Percentiles rank a stretch among this genome's conserved stretches.
Conservation (phyloP, 805 yeast species). For the Lachancea fermentati region DNA sequence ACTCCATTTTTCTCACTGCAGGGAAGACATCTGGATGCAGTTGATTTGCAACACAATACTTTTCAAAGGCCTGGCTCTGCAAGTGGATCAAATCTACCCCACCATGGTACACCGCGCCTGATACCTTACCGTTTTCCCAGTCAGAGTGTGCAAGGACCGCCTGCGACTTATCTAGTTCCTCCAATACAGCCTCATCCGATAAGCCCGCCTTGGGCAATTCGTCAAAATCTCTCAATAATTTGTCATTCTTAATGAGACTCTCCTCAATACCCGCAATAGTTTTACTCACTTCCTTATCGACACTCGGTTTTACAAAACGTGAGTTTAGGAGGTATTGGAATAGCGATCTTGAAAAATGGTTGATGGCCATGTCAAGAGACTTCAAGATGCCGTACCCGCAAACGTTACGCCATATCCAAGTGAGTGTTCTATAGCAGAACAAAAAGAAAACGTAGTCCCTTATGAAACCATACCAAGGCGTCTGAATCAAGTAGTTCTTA, state of each 20-base stretch:
- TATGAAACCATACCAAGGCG: slow-evolving; percentile 12
- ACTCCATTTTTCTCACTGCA: slow-evolving; percentile 92
- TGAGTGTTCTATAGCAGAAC: slow-evolving; percentile 10
- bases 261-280: slow-evolving; percentile 47
- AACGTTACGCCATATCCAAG: slow-evolving; percentile 13
- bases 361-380: slow-evolving; percentile 17
- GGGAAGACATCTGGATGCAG: slow-evolving; percentile 97
- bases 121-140: slow-evolving; percentile 81
- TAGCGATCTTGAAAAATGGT: slow-evolving; percentile 17
- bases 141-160: slow-evolving; percentile 53
- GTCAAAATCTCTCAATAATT: slow-evolving; percentile 39
- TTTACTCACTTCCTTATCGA: slow-evolving; percentile 53
- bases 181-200: slow-evolving; percentile 39
- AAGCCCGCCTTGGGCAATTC: slow-evolving; percentile 59
- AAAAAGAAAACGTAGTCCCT: slow-evolving; percentile 24
- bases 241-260: slow-evolving; percentile 52
- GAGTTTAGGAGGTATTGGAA: slow-evolving; percentile 37
- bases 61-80: slow-evolving; percentile 71
- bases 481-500: not conserved
- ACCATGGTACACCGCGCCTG: slow-evolving; percentile 97
- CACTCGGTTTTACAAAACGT: slow-evolving; percentile 50
- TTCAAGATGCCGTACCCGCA: slow-evolving; percentile 39
- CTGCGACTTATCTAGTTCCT: slow-evolving; percentile 46
- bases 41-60: slow-evolving; percentile 85
- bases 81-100: slow-evolving; percentile 70